Percentiles rank a stretch among this genome's conserved stretches.
Conservation (phyloP, 2,329 filamentous ascomycete species). For the Beauveria rudraprayagi region DNA sequence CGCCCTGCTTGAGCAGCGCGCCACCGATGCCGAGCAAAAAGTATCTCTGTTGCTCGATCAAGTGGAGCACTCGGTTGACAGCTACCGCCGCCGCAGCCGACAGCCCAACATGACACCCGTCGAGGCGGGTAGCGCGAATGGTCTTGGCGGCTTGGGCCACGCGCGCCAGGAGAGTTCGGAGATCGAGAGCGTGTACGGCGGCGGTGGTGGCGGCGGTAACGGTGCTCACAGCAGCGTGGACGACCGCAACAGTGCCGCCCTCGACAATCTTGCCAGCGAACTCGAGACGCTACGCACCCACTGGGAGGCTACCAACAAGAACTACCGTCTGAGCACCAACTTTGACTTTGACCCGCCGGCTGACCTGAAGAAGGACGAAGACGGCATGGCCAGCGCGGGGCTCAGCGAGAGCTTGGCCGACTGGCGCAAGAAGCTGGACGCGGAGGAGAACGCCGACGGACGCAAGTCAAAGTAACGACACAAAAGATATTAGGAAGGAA, state of each 20-base stretch:
- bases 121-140: constrained; percentile 31
- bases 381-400: constrained; percentile 32
- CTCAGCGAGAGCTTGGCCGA: constrained; percentile 67
- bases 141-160: constrained; percentile 31
- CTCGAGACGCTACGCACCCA: constrained; percentile 83
- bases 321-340: constrained; percentile 80
- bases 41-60: constrained; percentile 90
- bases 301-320: constrained; percentile 95
- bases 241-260: constrained; percentile 54
- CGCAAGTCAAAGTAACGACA: constrained; percentile 17
- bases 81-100: constrained; percentile 74
- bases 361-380: constrained; percentile 35
- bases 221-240: constrained; percentile 36
- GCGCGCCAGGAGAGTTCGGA: constrained; percentile 49
- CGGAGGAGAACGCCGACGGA: constrained; percentile 27
- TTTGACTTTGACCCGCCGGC: constrained; percentile 69
- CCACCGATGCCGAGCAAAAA: constrained; percentile 83
- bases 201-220: neutral
- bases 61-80: constrained; percentile 87
- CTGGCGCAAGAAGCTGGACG: constrained; percentile 72
- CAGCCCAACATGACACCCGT: constrained; percentile 46
- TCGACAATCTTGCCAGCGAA: constrained; percentile 87
- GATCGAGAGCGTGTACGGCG: constrained; percentile 53
- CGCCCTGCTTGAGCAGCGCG: constrained; percentile 68
- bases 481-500: constrained; percentile 10